A percentile compares a stretch with the other conserved stretches of the same genome.
Evolutionary conservation across 176 grass and related monocot species (phyloP).

Genomic region (Zoysia japonica): DNA sequence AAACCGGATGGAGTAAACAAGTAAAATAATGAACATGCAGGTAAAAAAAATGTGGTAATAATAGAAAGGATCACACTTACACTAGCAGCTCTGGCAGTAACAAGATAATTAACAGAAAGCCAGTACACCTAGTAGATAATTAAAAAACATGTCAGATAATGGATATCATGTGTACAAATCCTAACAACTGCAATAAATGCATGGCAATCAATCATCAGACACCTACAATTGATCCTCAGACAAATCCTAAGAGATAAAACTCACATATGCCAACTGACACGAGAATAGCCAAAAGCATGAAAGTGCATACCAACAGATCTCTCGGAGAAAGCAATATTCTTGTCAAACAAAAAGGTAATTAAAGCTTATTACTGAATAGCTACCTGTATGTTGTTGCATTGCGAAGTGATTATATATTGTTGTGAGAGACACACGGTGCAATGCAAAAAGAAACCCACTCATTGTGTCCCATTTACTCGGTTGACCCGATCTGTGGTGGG

Average conservation of each 20-base stretch:
- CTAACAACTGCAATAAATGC: conserved; percentile 20
- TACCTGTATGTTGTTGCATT: background rate
- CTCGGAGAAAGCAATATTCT: background rate
- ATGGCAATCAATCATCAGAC: background rate
- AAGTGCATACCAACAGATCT: conserved; percentile 6
- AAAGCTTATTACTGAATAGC: background rate
- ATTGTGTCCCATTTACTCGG: no score
- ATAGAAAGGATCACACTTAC: conserved; percentile 47
- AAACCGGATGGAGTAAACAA: conserved; percentile 23
- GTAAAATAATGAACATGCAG: conserved; percentile 10
- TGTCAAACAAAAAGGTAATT: background rate
- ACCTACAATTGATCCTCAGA: no score
- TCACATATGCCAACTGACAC: conserved; percentile 14
- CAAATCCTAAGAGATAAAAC: conserved; percentile 7
- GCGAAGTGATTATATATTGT: background rate
- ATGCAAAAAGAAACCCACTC: background rate
- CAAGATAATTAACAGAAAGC: conserved; percentile 92
- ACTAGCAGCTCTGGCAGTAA: conserved; percentile 73
- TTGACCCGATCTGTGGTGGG: no score
- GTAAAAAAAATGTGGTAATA: conserved; percentile 34
- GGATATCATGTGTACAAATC: conserved; percentile 20
- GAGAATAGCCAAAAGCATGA: background rate
- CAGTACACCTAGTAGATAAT: conserved; percentile 87
- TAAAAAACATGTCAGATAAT: conserved; percentile 38
- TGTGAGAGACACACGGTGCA: background rate